phyloP scores from a whole-genome alignment of 257 asterid genomes.

The Verbena officinalis region DNA sequence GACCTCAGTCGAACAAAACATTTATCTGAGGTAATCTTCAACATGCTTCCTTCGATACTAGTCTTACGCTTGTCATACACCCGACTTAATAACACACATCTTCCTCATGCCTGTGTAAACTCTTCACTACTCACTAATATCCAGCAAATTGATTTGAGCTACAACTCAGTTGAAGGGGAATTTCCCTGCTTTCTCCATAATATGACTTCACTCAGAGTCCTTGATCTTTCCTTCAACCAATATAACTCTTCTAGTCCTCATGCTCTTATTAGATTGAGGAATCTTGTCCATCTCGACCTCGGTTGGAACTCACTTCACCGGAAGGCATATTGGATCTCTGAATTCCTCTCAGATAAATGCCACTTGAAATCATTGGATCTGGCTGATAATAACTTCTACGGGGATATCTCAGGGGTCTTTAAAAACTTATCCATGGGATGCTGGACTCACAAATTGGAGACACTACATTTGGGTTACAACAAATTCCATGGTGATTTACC shows the following conservation, averaged over 20 bases:
- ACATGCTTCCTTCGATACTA: neutral
- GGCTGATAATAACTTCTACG: neutral
- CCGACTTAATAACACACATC: neutral
- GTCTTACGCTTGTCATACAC: neutral
- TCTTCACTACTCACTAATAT: neutral
- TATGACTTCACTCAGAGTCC: neutral
- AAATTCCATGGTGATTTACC: neutral
- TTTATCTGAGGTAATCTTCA: neutral
- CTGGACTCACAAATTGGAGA: constrained; percentile 9
- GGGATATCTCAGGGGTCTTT: neutral
- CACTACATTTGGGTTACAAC: neutral
- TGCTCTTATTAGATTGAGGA: neutral
- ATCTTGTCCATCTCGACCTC: neutral
- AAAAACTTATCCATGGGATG: neutral
- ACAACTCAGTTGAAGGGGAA: neutral
- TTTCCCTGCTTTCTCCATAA: neutral
- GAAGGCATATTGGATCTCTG: neutral
- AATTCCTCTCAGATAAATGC: neutral
- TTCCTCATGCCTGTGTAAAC: neutral
- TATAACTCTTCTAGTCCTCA: neutral
- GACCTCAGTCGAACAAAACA: neutral
- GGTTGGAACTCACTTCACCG: neutral
- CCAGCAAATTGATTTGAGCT: neutral
- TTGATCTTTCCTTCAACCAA: neutral
- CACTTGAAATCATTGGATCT: constrained; percentile 7